A percentile compares a stretch with the other conserved stretches of the same genome.
phyloP scores from a whole-genome alignment of 176 grass and related monocot genomes.

The Aegilops umbellulata region DNA sequence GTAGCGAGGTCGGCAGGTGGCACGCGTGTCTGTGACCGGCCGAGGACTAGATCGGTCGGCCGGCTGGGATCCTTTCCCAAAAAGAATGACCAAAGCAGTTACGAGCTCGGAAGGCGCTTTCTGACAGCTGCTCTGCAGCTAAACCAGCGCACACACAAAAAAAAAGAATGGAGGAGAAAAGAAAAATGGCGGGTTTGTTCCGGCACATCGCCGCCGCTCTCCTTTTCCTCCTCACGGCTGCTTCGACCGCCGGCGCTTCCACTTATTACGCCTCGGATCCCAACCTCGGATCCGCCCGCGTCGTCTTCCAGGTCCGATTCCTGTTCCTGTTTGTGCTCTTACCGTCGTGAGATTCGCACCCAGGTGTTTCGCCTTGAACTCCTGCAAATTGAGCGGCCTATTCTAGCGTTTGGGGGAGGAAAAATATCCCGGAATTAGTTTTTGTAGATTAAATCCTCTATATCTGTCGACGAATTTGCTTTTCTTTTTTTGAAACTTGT shows the following conservation, averaged over 20 bases:
- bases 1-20: no score
- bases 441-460: neutral
- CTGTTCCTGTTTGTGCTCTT: neutral
- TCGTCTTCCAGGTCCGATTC: conserved; percentile 84
- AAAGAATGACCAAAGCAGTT: no score
- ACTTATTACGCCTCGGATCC: conserved; percentile 50
- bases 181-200: conserved; percentile 23
- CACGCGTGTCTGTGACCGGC: no score
- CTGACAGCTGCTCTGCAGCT: neutral
- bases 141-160: neutral
- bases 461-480: neutral
- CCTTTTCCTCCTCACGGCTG: conserved; percentile 23
- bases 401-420: neutral
- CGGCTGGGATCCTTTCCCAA: no score
- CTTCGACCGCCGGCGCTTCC: conserved; percentile 18
- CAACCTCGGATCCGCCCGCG: conserved; percentile 75
- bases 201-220: conserved; percentile 1
- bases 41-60: no score
- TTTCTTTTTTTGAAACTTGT: no score
- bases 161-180: neutral
- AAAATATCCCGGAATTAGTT: no score
- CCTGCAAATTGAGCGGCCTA: neutral
- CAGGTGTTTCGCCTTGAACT: neutral
- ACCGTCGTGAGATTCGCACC: neutral
- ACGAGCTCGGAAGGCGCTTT: neutral